Base-by-base conservation (phyloP, 208 protist species). In the Leishmania amazonensis region DNA sequence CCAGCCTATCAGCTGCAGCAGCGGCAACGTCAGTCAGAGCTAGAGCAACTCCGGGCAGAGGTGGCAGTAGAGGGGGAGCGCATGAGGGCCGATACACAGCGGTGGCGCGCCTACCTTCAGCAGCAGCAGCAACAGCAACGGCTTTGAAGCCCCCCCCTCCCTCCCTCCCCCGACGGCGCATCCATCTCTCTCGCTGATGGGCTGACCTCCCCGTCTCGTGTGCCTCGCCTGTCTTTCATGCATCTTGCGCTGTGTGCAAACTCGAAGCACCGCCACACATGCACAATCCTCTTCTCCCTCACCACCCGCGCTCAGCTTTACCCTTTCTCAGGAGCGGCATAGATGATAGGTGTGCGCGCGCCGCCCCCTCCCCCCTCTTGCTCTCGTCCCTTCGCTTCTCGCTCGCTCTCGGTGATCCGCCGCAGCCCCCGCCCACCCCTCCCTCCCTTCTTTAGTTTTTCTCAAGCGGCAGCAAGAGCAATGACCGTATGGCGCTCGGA, bases 21-120 rank as follows among this genome's bases (percentile, higher is more conserved):
- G 64, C 75, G 54, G 19, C 83, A 83, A 58, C 83, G 79, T 21
- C 77, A 80, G 38, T 28, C 8, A 35, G 78, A 79, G 40, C 78
- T 87, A 57, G 57, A 89, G 79, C 79, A 89, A 76, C 86, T 96
- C 28, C 83, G 86, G 9, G 78, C 82, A 24, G 93, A 95, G 35
- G 73, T 94, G 8, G 85, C 85, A 35, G 70, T 64, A 65, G 93
- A 97, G 57, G 91, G 89, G 38, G 76, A 80, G 47, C 83, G 89
- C 7, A 87, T 97, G 83, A 75, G 58, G 7, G 72, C 71, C 3
- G 93, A 95, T 24, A 79, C 88, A n/a, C 65, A 86, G 68, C 87
- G 89, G 3, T 96, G 91, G 91, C 85, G 88, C 5, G 72, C 76
- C 47, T 89, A 84, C 73, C 57, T 82, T 58, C 77, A 86, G 40